Evolutionary conservation across 345 rosid species (phyloP), one percentile per base, ranked within the genome.

Genomic region (Cardamine chenopodiifolia): DNA sequence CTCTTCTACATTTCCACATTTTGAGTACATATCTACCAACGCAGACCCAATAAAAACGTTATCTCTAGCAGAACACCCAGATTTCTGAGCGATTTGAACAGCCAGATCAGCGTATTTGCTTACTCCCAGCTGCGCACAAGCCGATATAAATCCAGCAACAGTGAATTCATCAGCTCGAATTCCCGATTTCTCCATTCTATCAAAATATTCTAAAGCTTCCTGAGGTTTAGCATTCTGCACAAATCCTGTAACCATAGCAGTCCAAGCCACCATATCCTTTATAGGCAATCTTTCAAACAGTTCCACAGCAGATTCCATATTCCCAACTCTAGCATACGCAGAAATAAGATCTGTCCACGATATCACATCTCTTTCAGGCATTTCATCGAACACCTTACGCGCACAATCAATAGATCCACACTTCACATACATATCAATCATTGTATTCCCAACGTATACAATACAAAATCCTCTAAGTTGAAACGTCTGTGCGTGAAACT

Each of bases 21-120:
- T 94, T 0, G 97, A 83, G 58, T 87, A 91, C 97, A 90, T 87
- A 37, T 94, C 96, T 22, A 91, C 82, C 80, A 94, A 81, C 0
- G 96, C 88, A 4, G 94, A 89, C 12, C 98, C 96, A 7, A 91
- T 76, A 54, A 90, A 74, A 50, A 94, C 89, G 28, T 72, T 72
- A 18, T 78, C 70, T 3, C 52, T 53, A 54, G 80, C 70, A 37
- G 81, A 76, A 69, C 73, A 75, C 8, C 85, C 86, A 15, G 65
- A 80, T 19, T 78, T 81, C 19, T 66, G 72, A 12, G 86, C 88
- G 44, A 85, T 73, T 26, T 82, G 72, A 2, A 77, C 28, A 50
- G 86, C 83, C 81, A 87, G 81, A 23, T 87, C 71, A 2, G 84
- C 92, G 75, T 82, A 84, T 50, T 85, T 83, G 9, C 84, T 68